These are phyloP conservation scores for Lepraria neglecta DNA, from an alignment of 495 filamentous ascomycete species.

Conservation along the genomic window DNA sequence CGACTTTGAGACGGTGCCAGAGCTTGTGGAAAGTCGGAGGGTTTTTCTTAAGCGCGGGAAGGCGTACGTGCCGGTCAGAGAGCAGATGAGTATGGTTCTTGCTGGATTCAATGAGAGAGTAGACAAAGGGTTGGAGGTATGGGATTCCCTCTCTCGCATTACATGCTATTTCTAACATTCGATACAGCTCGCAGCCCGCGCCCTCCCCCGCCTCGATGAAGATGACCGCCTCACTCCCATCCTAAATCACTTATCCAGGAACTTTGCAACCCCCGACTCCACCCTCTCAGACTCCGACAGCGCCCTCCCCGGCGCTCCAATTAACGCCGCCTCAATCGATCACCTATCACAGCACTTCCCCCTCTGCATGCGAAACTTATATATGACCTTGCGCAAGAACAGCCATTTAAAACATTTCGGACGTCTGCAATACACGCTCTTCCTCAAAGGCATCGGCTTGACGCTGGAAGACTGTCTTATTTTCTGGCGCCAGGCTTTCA, in stretches of 20 bases:
- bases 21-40: slow-evolving; percentile 72
- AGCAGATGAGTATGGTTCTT: slow-evolving; percentile 81
- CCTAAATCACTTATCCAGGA: slow-evolving; percentile 82
- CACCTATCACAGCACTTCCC: slow-evolving; percentile 82
- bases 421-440: slow-evolving; percentile 90
- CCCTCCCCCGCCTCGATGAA: slow-evolving; percentile 88
- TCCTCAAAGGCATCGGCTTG: slow-evolving; percentile 94
- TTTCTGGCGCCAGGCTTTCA: slow-evolving; percentile 88
- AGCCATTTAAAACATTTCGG: slow-evolving; percentile 89
- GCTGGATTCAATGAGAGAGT: slow-evolving; percentile 73
- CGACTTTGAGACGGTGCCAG: slow-evolving; percentile 87
- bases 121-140: slow-evolving; percentile 75
- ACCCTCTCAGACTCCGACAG: slow-evolving; percentile 58
- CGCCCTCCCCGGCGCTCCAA: slow-evolving; percentile 56
- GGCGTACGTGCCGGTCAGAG: slow-evolving; percentile 83
- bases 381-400: slow-evolving; percentile 74
- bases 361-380: slow-evolving; percentile 87
- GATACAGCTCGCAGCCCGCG: slow-evolving; percentile 70
- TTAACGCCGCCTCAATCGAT: slow-evolving; percentile 75
- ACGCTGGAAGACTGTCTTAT: slow-evolving; percentile 84
- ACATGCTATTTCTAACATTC: slow-evolving; percentile 22
- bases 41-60: slow-evolving; percentile 75
- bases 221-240: slow-evolving; percentile 94
- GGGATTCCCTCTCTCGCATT: slow-evolving; percentile 3
- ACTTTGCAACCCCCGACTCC: slow-evolving; percentile 85